Evolutionary conservation across 2,329 filamentous ascomycete genomes (phyloP).

Genomic region (Hypoxylon rubiginosum): DNA sequence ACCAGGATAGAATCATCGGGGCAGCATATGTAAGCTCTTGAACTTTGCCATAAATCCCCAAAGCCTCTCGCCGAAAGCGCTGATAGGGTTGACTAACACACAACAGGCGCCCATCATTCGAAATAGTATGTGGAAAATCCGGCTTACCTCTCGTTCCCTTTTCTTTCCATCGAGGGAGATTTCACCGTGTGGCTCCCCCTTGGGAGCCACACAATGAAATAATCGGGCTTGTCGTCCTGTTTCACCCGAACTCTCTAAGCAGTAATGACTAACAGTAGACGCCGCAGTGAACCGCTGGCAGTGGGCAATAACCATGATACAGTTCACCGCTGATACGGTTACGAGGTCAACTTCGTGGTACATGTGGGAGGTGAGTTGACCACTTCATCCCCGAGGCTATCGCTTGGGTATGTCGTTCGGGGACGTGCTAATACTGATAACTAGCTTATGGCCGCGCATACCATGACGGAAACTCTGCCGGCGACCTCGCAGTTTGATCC

Average conservation of each 20-base stretch:
- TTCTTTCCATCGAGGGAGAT: neutral
- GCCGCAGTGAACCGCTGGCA: slow-evolving; percentile 60
- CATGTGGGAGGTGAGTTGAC: slow-evolving; percentile 57
- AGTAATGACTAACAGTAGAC: slow-evolving; percentile 7
- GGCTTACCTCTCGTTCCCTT: neutral
- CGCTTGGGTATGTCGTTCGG: neutral
- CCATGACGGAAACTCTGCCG: slow-evolving; percentile 62
- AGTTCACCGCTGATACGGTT: slow-evolving; percentile 62
- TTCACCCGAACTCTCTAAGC: neutral
- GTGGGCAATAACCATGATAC: slow-evolving; percentile 65
- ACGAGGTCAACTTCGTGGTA: slow-evolving; percentile 65
- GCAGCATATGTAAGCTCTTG: slow-evolving; percentile 59
- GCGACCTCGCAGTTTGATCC: slow-evolving; percentile 59
- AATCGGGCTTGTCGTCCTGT: neutral
- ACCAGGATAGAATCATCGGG: slow-evolving; percentile 69
- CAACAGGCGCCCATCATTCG: slow-evolving; percentile 60
- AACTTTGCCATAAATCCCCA: neutral
- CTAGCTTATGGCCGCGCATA: slow-evolving; percentile 61
- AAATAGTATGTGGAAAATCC: slow-evolving; percentile 49
- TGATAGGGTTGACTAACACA: neutral
- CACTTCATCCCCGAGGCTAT: too few species aligned
- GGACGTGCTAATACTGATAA: slow-evolving; percentile 9
- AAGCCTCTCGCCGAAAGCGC: neutral
- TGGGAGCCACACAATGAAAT: too few species aligned
- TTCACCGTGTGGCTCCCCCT: too few species aligned